Evolutionary conservation across 1,284 basidiomycete species (phyloP), one percentile per base, ranked within the genome.

Genomic region (Irpex sp.): DNA sequence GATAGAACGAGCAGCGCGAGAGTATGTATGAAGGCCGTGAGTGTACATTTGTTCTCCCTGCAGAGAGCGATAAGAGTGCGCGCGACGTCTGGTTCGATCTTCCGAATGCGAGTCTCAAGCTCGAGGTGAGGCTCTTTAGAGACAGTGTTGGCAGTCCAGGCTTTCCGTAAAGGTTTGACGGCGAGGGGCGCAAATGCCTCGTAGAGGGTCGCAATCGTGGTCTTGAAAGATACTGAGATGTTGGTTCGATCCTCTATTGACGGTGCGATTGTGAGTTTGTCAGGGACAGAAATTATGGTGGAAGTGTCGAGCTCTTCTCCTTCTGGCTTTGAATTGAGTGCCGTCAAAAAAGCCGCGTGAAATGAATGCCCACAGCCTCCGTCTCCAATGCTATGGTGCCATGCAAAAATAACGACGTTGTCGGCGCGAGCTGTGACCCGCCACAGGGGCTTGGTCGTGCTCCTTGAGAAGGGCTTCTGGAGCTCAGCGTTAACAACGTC

Each of bases 361-460:
- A 81, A 78, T 0, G 77, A 75, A 35, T 76, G 63, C 2, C 76
- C 76, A 64, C 78, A 79, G 62, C 76, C 71, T 1, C 78, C 79
- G 60, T 81, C 79, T 1, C 76, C 78, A 47, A 80, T 75, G 55
- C 64, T 65, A 65, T 81, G 79, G 58, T 79, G 75, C 63, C 72
- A 79, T 5, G 72, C 74, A 59, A 79, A 78, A 6, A 75, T 57
- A 26, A 80, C 67, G 1, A 69, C 75, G 31, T 74, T 72, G 51
- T 76, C 73, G 17, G 60, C 63, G 31, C 77, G 60, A 5, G 79
- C 74, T 11, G 71, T 60, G 2, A 79, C 65, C n/a, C 77, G 73
- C 80, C 80, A 81, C 2, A 77, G 68, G 0, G 78, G 79, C 8
- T 69, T 39, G 33, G 69, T 67, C 1, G 68, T 66, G 2, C 63